Conservation (phyloP, 257 asterid genomes). For the Solanum microdontum region DNA sequence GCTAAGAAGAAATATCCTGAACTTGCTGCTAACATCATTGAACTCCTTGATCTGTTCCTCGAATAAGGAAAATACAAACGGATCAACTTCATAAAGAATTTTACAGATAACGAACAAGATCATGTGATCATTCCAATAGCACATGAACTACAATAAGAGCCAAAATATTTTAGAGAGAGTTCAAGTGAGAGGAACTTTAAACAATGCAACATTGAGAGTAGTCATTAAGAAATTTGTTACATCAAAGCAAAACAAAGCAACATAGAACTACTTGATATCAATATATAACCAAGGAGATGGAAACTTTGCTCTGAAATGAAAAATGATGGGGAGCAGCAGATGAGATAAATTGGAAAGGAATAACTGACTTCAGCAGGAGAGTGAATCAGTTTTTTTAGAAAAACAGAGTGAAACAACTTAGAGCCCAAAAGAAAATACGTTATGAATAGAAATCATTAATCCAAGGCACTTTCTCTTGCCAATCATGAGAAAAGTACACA, state of each 20-base stretch:
- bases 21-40: slow-evolving; percentile 52
- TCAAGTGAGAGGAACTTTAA: background rate
- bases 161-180: background rate
- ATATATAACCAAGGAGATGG: background rate
- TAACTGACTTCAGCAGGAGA: background rate
- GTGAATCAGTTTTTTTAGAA: background rate
- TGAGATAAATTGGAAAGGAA: background rate
- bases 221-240: background rate
- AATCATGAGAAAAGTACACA: background rate
- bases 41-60: slow-evolving; percentile 69
- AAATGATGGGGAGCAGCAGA: background rate
- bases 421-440: background rate
- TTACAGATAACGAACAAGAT: background rate
- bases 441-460: background rate
- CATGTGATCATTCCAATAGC: background rate
- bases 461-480: background rate
- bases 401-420: background rate
- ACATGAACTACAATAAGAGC: background rate
- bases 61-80: slow-evolving; percentile 1
- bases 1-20: slow-evolving; percentile 81
- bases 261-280: background rate
- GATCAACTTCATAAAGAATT: background rate
- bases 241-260: background rate
- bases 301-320: background rate
- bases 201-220: background rate